Base-by-base conservation (phyloP, 805 yeast genomes). In the Candida cerambycidarum region DNA sequence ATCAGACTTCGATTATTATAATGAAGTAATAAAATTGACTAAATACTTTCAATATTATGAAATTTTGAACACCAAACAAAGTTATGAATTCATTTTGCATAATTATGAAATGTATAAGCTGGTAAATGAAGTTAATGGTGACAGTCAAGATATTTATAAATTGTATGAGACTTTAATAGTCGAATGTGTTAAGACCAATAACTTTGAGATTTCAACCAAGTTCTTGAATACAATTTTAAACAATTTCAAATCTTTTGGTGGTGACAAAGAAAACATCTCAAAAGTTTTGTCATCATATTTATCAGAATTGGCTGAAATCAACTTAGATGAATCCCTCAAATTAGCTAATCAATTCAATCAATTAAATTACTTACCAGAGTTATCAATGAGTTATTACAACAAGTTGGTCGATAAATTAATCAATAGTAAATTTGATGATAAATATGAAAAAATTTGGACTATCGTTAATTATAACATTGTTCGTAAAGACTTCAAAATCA, bases 101-200 rank as follows among this genome's bases (percentile, higher is more conserved):
- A 49, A 59, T 10, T 69, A 61, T 40, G 48, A 58, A 4, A 50
- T 16, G 27, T 41, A 21, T 21, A 21, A 21, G 23, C 23, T 21
- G 23, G 23, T n/a, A 6, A 35, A 41, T 17, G 32, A 30, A n/a
- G 16, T 16, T 5, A 8, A 25, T 4, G 18, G 19, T 4, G 18
- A 17, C 3, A 56, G 67, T 21, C 23, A 21, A 5, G 23, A 21
- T 27, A 81, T 78, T 50, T 75, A 69, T 49, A 58, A 62, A 25
- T 71, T 82, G 24, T 83, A 82, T 54, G 61, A 79, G 1, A 58
- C 66, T 32, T 62, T 80, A 44, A 67, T 83, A 27, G 71, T 79
- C 25, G 70, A 82, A 1, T 63, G 84, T 41, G 69, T 80, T 10
- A 63, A 66, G 39, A 75, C 78, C 33, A 76, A 73, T 31, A 76